Conservation (phyloP, 345 rosid species). For the Citropsis articulata region DNA sequence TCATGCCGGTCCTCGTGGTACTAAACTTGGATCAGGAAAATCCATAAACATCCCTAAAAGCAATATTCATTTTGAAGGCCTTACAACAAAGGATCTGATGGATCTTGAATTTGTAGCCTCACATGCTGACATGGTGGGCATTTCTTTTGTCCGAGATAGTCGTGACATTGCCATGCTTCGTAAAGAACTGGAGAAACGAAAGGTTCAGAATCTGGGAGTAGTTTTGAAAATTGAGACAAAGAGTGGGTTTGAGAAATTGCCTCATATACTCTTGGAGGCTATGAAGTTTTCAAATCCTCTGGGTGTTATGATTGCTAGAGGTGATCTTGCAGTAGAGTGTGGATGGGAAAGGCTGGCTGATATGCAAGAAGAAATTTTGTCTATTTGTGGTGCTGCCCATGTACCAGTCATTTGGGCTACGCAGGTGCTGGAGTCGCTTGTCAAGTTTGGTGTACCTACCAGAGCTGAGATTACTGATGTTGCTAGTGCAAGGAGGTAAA, state of each 20-base stretch:
- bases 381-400: constrained; percentile 45
- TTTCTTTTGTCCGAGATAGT: constrained; percentile 57
- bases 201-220: constrained; percentile 48
- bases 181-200: constrained; percentile 51
- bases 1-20: constrained; percentile 55
- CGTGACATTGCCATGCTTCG: constrained; percentile 49
- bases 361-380: constrained; percentile 64
- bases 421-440: constrained; percentile 71
- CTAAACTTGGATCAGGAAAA: constrained; percentile 67
- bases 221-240: constrained; percentile 64
- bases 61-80: constrained; percentile 51
- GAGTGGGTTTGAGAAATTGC: constrained; percentile 51
- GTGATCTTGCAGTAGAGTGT: constrained; percentile 80
- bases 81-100: constrained; percentile 65
- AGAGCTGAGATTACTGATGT: constrained; percentile 79
- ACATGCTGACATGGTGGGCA: constrained; percentile 69
- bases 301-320: constrained; percentile 75
- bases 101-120: constrained; percentile 64
- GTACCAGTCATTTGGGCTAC: constrained; percentile 69
- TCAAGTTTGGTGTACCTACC: constrained; percentile 60
- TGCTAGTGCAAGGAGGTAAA: constrained; percentile 52
- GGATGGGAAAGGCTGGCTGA: constrained; percentile 73
- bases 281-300: constrained; percentile 63
- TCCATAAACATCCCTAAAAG: constrained; percentile 69
- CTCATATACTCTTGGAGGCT: constrained; percentile 52